Evolutionary conservation across 257 asterid species (phyloP), one percentile per base, ranked within the genome.

Genomic region (Solanum habrochaites): DNA sequence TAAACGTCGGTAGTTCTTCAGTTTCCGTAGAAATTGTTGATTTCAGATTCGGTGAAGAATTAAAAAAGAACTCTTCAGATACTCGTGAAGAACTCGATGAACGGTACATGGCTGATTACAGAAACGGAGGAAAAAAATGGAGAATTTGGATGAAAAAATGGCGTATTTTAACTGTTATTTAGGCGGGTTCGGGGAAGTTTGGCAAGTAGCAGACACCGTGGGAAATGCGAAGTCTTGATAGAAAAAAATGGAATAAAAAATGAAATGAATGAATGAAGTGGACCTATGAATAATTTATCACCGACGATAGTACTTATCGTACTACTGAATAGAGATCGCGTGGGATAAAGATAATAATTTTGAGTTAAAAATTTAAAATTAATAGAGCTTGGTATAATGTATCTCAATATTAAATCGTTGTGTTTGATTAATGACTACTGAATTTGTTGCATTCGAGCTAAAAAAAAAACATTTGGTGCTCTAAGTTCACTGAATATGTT

Each of bases 41-140:
- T 82, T 88, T 88, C 29, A 72, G 89, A 88, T 83, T 89, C 15
- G 86, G 85, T 7, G 86, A 88, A 0, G 91, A 86, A n/a, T 85
- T 71, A 4, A 92, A 78, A 81, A 89, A 93, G 88, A 92, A 92
- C 91, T 95, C 98, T 66, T 93, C 97, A 42, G 98, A 93, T 78
- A 95, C 90, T 42, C 97, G 87, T 12, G 94, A 89, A 6, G 95
- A 89, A 89, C 96, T 92, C 27, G 94, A 93, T 27, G 94, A 86
- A 1, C 98, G 93, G 39, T 93, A 89, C 98, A 95, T 95, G 85
- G 12, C 75, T 13, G 32, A 75, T 73, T 16, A 85, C 66, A 45
- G 60, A 6, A 49, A 43, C 10, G 56, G 35, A 21, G 47, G 31
- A 45, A 64, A 67, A 67, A 27, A 37, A 25, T 83, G 62, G 86